Evolutionary conservation across 2,329 filamentous ascomycete species (phyloP).

Genomic region (Aspergillus sergii): DNA sequence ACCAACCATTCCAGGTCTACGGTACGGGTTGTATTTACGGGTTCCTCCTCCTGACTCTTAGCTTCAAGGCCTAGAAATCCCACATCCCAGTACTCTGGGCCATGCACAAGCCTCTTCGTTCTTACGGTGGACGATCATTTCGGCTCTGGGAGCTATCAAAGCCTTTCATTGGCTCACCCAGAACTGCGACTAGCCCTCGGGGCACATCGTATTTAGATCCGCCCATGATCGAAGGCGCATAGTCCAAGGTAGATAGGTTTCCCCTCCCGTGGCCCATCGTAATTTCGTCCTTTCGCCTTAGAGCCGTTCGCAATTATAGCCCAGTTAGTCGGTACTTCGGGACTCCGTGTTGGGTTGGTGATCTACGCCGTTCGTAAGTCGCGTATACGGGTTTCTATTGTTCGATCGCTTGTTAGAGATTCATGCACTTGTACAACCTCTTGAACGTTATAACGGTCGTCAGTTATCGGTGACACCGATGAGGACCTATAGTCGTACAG

Average conservation of each 20-base stretch:
- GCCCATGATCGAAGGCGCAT: slow-evolving; percentile 12
- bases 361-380: slow-evolving; percentile 2
- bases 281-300: slow-evolving; percentile 11
- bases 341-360: background rate
- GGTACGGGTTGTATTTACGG: background rate
- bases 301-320: slow-evolving; percentile 10
- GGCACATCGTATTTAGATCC: slow-evolving; percentile 21
- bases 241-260: background rate
- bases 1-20: background rate
- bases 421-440: background rate
- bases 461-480: background rate
- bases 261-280: slow-evolving; percentile 9
- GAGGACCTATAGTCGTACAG: background rate
- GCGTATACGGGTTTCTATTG: background rate
- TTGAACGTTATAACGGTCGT: background rate
- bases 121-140: slow-evolving; percentile 13
- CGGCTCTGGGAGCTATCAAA: slow-evolving; percentile 4
- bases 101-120: slow-evolving; percentile 18
- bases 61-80: slow-evolving; percentile 6
- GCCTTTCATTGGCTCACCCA: slow-evolving; percentile 12
- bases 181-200: slow-evolving; percentile 14
- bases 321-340: slow-evolving; percentile 11
- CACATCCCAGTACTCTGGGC: slow-evolving; percentile 15
- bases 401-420: background rate
- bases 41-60: background rate